Evolutionary conservation across 2,329 filamentous ascomycete genomes (phyloP).

Genomic region (Fusarium sp.): DNA sequence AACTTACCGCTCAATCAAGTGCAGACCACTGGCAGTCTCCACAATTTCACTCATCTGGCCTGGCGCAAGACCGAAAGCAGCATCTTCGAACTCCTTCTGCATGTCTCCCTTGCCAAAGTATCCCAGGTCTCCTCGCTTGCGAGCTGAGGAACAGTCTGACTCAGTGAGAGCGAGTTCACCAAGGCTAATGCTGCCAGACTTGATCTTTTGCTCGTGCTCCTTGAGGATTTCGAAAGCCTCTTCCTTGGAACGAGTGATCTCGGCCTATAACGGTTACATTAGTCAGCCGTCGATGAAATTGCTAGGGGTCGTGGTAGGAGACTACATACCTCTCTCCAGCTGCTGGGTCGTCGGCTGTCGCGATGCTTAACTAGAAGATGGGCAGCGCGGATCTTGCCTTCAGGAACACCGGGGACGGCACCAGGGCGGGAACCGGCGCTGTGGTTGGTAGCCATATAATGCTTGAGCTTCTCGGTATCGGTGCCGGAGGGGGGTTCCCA

Average conservation of each 20-base stretch:
- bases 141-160: conserved; percentile 94
- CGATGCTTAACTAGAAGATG: conserved; percentile 95
- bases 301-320: not conserved
- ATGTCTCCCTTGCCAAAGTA: conserved; percentile 96
- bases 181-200: conserved; percentile 73
- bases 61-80: conserved; percentile 87
- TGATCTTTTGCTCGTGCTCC: conserved; percentile 81
- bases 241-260: conserved; percentile 89
- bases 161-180: conserved; percentile 89
- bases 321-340: conserved; percentile 80
- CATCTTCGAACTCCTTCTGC: conserved; percentile 99
- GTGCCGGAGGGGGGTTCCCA: conserved; percentile 94
- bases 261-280: conserved; percentile 59
- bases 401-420: conserved; percentile 59
- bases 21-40: conserved; percentile 92
- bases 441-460: conserved; percentile 92
- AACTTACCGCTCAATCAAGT: conserved; percentile 92
- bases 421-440: conserved; percentile 63
- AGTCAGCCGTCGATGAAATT: not conserved
- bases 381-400: conserved; percentile 91
- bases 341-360: conserved; percentile 87
- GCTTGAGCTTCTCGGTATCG: conserved; percentile 91
- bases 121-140: conserved; percentile 93
- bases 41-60: conserved; percentile 89
- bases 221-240: conserved; percentile 85